Percentiles rank a stretch among this genome's conserved stretches.
These are phyloP conservation scores for Rhodotorula graminis DNA, from an alignment of 768 basidiomycete species.

Conservation along the genomic window DNA sequence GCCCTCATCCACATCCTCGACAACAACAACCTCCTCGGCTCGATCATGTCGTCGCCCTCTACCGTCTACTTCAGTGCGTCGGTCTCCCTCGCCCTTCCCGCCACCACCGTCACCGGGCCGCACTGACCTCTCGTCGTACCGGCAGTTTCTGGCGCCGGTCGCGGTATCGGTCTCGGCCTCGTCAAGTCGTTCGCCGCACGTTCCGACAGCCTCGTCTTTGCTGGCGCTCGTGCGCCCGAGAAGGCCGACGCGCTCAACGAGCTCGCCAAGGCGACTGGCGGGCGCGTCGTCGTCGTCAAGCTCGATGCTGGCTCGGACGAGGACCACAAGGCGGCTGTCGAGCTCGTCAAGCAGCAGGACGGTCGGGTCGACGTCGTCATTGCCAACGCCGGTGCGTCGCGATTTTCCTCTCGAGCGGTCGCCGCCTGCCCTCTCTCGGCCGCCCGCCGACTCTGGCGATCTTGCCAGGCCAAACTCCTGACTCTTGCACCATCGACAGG, in stretches of 20 bases:
- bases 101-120: no score
- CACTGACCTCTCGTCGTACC: no score
- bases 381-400: slow-evolving; percentile 41
- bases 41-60: neutral
- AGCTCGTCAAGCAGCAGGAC: slow-evolving; percentile 24
- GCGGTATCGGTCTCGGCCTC: slow-evolving; percentile 35
- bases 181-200: slow-evolving; percentile 3
- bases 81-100: neutral
- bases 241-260: slow-evolving; percentile 10
- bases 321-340: slow-evolving; percentile 27
- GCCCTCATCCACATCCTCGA: no score
- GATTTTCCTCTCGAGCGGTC: no score
- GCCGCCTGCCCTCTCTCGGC: no score
- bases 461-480: no score
- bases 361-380: slow-evolving; percentile 40
- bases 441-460: no score
- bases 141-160: slow-evolving; percentile 34
- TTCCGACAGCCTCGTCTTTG: slow-evolving; percentile 29
- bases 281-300: slow-evolving; percentile 30
- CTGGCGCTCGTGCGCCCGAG: slow-evolving; percentile 25
- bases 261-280: slow-evolving; percentile 14
- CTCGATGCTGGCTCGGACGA: slow-evolving; percentile 27
- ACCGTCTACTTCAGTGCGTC: neutral
- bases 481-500: neutral
- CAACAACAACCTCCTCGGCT: no score